Conservation (phyloP, 1,284 basidiomycete species). For the Chiua sp. region DNA sequence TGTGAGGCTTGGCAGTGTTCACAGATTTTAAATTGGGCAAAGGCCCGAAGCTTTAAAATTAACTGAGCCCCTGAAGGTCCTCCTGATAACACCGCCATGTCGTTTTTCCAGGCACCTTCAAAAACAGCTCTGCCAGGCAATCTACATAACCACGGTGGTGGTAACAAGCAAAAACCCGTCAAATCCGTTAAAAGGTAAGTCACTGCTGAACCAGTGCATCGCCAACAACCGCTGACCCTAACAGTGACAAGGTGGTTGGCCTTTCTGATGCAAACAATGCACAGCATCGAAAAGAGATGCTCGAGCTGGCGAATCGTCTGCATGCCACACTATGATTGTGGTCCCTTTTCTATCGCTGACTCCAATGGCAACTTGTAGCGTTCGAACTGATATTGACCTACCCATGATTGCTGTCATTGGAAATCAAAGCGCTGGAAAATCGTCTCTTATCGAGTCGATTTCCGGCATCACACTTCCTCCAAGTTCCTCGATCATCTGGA, state of each 20-base stretch:
- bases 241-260: slow-evolving; percentile 41
- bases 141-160: too few relatives aligned
- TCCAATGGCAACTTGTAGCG: slow-evolving; percentile 40
- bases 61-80: too few relatives aligned
- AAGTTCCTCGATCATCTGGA: slow-evolving; percentile 63
- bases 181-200: background rate
- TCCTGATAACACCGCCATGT: too few relatives aligned
- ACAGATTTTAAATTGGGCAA: too few relatives aligned
- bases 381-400: slow-evolving; percentile 68
- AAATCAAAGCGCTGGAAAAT: slow-evolving; percentile 73
- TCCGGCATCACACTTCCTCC: slow-evolving; percentile 73
- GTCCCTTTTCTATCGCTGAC: background rate
- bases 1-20: too few relatives aligned
- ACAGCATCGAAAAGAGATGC: slow-evolving; percentile 45
- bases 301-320: slow-evolving; percentile 58
- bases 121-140: too few relatives aligned
- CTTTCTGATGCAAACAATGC: slow-evolving; percentile 48
- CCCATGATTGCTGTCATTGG: slow-evolving; percentile 74
- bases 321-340: slow-evolving; percentile 28
- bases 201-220: background rate
- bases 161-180: too few relatives aligned
- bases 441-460: slow-evolving; percentile 76
- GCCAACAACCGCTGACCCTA: background rate
- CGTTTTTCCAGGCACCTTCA: too few relatives aligned
- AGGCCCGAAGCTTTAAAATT: too few relatives aligned